A percentile compares a stretch with the other conserved stretches of the same genome.
These are phyloP conservation scores for Amylocystis lapponica DNA, from an alignment of 768 basidiomycete species.

Conservation along the genomic window DNA sequence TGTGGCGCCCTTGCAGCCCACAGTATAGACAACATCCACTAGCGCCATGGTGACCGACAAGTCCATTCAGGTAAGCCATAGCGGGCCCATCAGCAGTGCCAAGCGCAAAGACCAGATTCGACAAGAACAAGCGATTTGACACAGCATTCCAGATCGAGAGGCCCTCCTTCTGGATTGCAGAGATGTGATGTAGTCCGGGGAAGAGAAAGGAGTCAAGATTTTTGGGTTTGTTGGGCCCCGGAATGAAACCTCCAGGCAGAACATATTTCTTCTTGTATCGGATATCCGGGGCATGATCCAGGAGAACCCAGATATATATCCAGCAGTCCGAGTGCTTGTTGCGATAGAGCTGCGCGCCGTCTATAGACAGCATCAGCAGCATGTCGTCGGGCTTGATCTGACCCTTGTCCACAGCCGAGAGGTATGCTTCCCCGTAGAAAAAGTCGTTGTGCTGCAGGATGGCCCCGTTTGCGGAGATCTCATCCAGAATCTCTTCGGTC, in stretches of 20 bases:
- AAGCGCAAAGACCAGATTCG: conserved; percentile 3
- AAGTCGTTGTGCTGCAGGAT: conserved; percentile 18
- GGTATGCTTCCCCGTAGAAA: conserved; percentile 21
- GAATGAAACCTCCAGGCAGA: conserved; percentile 23
- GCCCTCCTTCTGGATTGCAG: conserved; percentile 23
- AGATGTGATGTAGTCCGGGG: conserved; percentile 23
- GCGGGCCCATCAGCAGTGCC: conserved; percentile 8
- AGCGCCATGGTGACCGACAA: conserved; percentile 31
- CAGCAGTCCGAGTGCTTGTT: conserved; percentile 29
- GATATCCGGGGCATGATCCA: conserved; percentile 16
- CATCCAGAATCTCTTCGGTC: not conserved
- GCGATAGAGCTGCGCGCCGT: conserved; percentile 26
- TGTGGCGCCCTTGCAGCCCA: conserved; percentile 22
- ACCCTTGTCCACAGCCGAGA: conserved; percentile 14
- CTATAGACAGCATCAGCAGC: conserved; percentile 18
- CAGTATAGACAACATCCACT: conserved; percentile 33
- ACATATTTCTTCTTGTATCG: conserved; percentile 27
- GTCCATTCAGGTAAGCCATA: conserved; percentile 24
- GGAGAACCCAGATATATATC: conserved; percentile 27
- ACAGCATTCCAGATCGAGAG: conserved; percentile 24
- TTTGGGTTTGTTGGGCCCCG: conserved; percentile 27
- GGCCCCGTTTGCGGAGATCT: not conserved
- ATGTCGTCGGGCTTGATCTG: conserved; percentile 23
- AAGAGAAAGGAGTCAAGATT: conserved; percentile 28
- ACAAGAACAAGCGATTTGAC: not conserved